Conservation (phyloP, 345 rosid genomes). For the Euphorbia peplus region DNA sequence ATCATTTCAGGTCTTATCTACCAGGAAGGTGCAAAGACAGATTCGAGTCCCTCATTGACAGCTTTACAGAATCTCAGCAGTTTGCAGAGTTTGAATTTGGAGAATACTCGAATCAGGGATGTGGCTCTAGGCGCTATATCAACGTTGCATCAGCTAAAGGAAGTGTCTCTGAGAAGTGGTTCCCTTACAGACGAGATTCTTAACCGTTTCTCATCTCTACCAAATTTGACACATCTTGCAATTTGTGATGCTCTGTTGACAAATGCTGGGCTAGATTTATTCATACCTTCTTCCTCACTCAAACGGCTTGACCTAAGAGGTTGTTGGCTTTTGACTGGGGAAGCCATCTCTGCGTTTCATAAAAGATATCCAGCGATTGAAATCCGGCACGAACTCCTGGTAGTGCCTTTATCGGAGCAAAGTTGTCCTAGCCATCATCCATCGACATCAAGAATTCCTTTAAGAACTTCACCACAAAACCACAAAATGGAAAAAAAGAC, state of each 20-base stretch:
- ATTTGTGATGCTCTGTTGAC: conserved; percentile 74
- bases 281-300: conserved; percentile 51
- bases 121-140: conserved; percentile 47
- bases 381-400: conserved; percentile 51
- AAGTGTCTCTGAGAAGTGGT: conserved; percentile 52
- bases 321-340: conserved; percentile 81
- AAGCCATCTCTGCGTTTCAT: conserved; percentile 42
- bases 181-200: conserved; percentile 69
- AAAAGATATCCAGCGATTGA: conserved; percentile 50
- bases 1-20: conserved; percentile 52
- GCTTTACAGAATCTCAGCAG: conserved; percentile 45
- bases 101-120: conserved; percentile 62
- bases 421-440: conserved; percentile 11
- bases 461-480: conserved; percentile 19
- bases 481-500: conserved; percentile 23
- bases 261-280: conserved; percentile 48
- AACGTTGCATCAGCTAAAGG: conserved; percentile 43
- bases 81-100: conserved; percentile 65
- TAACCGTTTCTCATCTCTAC: conserved; percentile 51
- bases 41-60: conserved; percentile 37
- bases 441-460: conserved; percentile 25
- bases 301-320: conserved; percentile 69
- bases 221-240: conserved; percentile 48
- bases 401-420: conserved; percentile 27
- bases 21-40: conserved; percentile 32